These are phyloP conservation scores for Buddleja alternifolia DNA, from an alignment of 257 asterid genomes.

Conservation along the genomic window DNA sequence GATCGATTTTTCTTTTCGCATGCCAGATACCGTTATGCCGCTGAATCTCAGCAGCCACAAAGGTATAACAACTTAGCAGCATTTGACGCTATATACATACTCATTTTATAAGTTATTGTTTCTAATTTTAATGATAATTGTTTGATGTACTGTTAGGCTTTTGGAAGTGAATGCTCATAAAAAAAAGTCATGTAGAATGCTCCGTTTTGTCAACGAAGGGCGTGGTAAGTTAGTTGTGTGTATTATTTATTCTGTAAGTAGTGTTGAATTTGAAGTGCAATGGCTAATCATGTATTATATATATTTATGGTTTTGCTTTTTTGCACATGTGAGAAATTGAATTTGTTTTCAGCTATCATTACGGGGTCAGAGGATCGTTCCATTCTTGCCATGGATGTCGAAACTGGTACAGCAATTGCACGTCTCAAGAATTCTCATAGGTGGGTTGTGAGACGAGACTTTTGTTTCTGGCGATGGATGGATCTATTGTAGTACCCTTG, in stretches of 20 bases:
- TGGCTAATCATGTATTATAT: too few species aligned
- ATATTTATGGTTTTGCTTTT: too few species aligned
- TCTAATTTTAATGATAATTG: slow-evolving; percentile 14
- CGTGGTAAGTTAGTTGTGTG: slow-evolving; percentile 58
- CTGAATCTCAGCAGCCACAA: slow-evolving; percentile 63
- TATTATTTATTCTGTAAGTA: not conserved
- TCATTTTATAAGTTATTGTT: not conserved
- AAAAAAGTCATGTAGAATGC: slow-evolving; percentile 85
- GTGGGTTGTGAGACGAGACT: slow-evolving; percentile 45
- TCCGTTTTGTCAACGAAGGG: slow-evolving; percentile 87
- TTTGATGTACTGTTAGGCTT: slow-evolving; percentile 51
- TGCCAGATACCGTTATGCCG: slow-evolving; percentile 65
- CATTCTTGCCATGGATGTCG: slow-evolving; percentile 87
- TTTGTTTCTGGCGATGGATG: too few species aligned
- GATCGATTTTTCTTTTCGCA: not conserved
- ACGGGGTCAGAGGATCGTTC: slow-evolving; percentile 97
- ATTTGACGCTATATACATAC: not conserved
- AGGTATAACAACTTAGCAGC: slow-evolving; percentile 52
- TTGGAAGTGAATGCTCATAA: slow-evolving; percentile 76
- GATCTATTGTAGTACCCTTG: not conserved
- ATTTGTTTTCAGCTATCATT: slow-evolving; percentile 55
- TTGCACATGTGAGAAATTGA: not conserved
- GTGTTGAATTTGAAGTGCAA: too few species aligned
- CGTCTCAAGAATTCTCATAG: slow-evolving; percentile 78
- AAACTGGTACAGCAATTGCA: slow-evolving; percentile 73